These are phyloP conservation scores for Rhodotorula kratochvilovae DNA, from an alignment of 768 basidiomycete genomes.

Conservation along the genomic window DNA sequence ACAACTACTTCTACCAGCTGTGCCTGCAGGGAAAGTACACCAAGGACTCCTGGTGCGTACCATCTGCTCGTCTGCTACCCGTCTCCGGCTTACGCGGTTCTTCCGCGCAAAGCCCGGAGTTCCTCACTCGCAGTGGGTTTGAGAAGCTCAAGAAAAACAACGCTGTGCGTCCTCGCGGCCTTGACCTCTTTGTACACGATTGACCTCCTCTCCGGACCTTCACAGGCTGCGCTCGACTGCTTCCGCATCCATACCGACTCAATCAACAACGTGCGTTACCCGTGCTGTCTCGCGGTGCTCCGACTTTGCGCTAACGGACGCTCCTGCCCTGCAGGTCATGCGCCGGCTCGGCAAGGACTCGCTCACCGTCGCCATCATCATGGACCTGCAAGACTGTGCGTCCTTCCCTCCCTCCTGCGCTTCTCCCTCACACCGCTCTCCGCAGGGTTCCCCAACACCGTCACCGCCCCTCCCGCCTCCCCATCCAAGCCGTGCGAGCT, in stretches of 20 bases:
- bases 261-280: conserved; percentile 53
- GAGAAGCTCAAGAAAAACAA: conserved; percentile 56
- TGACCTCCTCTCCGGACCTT: too few relatives aligned
- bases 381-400: conserved; percentile 60
- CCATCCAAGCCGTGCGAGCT: conserved; percentile 22
- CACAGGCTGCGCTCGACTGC: conserved; percentile 51
- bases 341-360: conserved; percentile 49
- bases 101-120: conserved; percentile 54
- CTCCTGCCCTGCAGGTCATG: conserved; percentile 20
- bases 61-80: conserved; percentile 55
- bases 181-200: too few relatives aligned
- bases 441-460: conserved; percentile 33
- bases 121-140: conserved; percentile 62
- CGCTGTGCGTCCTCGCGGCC: conserved; percentile 32
- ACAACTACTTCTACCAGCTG: conserved; percentile 53
- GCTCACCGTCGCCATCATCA: conserved; percentile 62
- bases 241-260: conserved; percentile 71
- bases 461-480: background rate
- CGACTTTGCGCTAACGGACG: too few relatives aligned
- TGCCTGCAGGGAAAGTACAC: conserved; percentile 34
- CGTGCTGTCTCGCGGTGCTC: too few relatives aligned
- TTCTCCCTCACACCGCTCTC: too few relatives aligned
- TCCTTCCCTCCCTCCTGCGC: background rate
- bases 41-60: conserved; percentile 51
- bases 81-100: background rate